Evolutionary conservation across 495 filamentous ascomycete genomes (phyloP).

Genomic region (Neurospora africana): DNA sequence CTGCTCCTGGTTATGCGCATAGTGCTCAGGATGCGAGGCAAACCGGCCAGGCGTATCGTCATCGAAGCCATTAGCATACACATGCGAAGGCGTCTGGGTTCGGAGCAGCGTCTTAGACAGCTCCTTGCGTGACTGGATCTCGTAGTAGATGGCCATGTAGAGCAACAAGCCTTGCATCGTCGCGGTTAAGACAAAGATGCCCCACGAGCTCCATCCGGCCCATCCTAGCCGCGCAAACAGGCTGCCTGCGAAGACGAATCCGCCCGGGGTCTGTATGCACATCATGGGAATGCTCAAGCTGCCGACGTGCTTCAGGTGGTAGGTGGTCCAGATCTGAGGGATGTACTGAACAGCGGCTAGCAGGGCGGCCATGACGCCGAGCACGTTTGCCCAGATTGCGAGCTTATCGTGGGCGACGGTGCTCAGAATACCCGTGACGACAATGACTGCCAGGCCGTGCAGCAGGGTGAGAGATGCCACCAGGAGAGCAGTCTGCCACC

Average conservation of each 20-base stretch:
- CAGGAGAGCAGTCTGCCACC: conserved; percentile 62
- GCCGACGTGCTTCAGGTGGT: conserved; percentile 68
- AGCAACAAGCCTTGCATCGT: conserved; percentile 76
- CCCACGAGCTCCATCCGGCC: conserved; percentile 92
- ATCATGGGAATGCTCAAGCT: conserved; percentile 96
- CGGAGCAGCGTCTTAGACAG: conserved; percentile 6
- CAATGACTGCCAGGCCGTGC: conserved; percentile 57
- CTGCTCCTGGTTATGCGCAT: conserved; percentile 30
- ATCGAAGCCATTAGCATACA: conserved; percentile 22
- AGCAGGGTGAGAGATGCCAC: conserved; percentile 59
- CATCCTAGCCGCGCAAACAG: conserved; percentile 67
- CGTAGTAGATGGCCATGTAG: conserved; percentile 69
- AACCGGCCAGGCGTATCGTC: conserved; percentile 26
- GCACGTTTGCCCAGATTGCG: conserved; percentile 66
- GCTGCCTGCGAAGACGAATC: conserved; percentile 79
- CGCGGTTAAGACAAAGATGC: conserved; percentile 76
- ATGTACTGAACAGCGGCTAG: conserved; percentile 85
- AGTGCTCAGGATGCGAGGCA: conserved; percentile 28
- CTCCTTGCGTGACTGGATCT: conserved; percentile 27
- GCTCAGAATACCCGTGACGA: conserved; percentile 54
- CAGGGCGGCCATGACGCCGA: conserved; percentile 67
- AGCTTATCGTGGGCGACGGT: conserved; percentile 47
- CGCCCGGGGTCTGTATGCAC: conserved; percentile 92
- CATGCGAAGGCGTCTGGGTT: conserved; percentile 9
- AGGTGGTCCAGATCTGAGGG: conserved; percentile 89